phyloP scores from a whole-genome alignment of 192 early-diverging fungal genomes.

The Coemansia sp. region DNA sequence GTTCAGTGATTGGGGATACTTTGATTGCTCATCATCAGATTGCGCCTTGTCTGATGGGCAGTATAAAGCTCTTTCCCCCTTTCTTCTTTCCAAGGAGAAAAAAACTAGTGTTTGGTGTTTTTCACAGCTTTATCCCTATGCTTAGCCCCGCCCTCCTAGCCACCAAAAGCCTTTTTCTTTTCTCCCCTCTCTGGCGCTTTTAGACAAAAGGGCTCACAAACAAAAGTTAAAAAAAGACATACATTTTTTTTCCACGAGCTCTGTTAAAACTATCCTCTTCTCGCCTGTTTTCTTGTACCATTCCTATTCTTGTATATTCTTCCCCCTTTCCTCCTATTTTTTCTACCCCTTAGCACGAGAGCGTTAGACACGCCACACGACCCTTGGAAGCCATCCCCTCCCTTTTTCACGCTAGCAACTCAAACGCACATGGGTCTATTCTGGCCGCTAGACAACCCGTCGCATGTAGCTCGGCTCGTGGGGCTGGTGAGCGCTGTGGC shows the following conservation, averaged over 20 bases:
- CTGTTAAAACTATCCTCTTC: not conserved
- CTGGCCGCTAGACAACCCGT: conserved; percentile 31
- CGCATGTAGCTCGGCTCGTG: conserved; percentile 21
- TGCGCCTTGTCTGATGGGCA: not conserved
- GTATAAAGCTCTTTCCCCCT: not conserved
- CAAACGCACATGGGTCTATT: conserved; percentile 34
- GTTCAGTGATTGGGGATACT: not conserved
- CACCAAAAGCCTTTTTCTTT: not conserved
- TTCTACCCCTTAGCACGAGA: too few relatives aligned
- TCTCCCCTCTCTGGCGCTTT: not conserved
- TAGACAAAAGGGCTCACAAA: not conserved
- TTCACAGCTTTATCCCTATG: not conserved
- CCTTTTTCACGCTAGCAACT: not conserved
- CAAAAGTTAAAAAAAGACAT: not conserved
- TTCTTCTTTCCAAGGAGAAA: not conserved
- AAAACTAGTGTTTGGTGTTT: not conserved
- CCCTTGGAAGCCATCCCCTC: not conserved
- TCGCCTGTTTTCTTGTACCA: not conserved
- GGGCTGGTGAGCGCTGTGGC: conserved; percentile 36
- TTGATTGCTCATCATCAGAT: not conserved
- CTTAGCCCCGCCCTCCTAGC: not conserved
- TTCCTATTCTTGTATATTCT: not conserved
- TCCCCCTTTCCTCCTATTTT: too few relatives aligned
- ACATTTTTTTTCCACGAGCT: not conserved
- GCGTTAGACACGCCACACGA: too few relatives aligned